Base-by-base conservation (phyloP, 306 rosid genomes). In the Dryas alaskensis region DNA sequence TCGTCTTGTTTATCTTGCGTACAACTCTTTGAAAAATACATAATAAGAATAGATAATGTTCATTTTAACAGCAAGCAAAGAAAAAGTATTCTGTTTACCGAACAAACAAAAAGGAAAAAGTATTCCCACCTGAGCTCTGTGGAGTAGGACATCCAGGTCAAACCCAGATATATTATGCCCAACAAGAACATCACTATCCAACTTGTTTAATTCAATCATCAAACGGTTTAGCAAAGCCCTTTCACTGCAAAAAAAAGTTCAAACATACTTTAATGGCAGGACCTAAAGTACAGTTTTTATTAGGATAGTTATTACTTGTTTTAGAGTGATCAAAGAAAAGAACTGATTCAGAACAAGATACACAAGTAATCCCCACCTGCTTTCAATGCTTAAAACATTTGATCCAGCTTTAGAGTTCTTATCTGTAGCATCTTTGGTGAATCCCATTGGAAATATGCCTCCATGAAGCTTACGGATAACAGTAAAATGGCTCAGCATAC, bases 121-220 rank as follows among this genome's bases (percentile, higher is more conserved):
- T 61, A 61, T 60, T 74, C 72, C 83, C 73, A 94, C 98, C 99
- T 94, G 96, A 47, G 85, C 87, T 86, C 99, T 89, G 73, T 88
- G 96, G 84, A 94, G 96, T 73, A 94, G 95, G 75, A 88, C 88
- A 81, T 94, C 99, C 75, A 94, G 83, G 80, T 94, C 99, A 80
- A 89, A 90, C 84, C 97, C 97, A 58, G 99, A 94, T 74, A 94
- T 87, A 79, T 92, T 90, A 78, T 94, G 99, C 69, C 99, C 99
- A 85, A 94, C 95, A 60, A 91, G 86, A 81, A 92, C 86, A 83
- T 94, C 99, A 71, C 95, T 83, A 74, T 94, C 99, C 86, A 92
- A 77, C 80, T 94, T 92, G 84, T 88, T 85, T 47, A 94, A 82
- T 73, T 92, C 93, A 79, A 84, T 70, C 95, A 92, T 88, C 76